Percentiles rank a stretch among this genome's conserved stretches.
phyloP scores from a whole-genome alignment of 441 rosid genomes.

The Adansonia grandidieri region DNA sequence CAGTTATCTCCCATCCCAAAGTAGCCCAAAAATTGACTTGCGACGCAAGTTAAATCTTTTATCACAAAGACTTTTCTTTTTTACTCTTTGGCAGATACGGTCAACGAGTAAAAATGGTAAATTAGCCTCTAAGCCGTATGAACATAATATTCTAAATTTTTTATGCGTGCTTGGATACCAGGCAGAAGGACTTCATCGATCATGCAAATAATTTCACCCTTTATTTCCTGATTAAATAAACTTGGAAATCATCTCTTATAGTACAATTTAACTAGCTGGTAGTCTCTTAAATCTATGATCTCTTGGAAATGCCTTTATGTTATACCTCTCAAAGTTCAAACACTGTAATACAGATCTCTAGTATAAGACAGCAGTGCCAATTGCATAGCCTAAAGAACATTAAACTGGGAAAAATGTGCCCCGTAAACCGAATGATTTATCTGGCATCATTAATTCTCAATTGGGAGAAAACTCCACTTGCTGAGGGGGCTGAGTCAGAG shows the following conservation, averaged over 20 bases:
- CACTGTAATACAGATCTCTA: slow-evolving; percentile 14
- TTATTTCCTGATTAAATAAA: neutral
- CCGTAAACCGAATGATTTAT: slow-evolving; percentile 20
- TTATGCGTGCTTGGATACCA: too few species aligned
- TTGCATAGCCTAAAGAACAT: neutral
- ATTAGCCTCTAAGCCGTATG: neutral
- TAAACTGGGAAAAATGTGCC: neutral
- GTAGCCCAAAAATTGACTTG: neutral
- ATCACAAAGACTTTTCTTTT: neutral
- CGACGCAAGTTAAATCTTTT: neutral
- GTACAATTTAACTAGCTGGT: neutral
- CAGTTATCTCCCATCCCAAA: neutral
- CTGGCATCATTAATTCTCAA: slow-evolving; percentile 35
- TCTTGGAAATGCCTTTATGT: neutral
- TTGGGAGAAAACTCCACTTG: slow-evolving; percentile 41
- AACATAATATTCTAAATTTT: neutral
- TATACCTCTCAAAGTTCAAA: slow-evolving; percentile 5
- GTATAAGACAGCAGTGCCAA: neutral
- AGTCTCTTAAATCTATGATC: neutral
- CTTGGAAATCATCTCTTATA: neutral
- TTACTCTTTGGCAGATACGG: neutral
- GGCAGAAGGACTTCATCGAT: too few species aligned
- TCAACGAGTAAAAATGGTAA: neutral
- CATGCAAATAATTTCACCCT: too few species aligned
- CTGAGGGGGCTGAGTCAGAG: slow-evolving; percentile 9